Percentiles rank a stretch among this genome's conserved stretches.
Conservation (phyloP, 2,329 filamentous ascomycete genomes). For the Camillea tinctor region DNA sequence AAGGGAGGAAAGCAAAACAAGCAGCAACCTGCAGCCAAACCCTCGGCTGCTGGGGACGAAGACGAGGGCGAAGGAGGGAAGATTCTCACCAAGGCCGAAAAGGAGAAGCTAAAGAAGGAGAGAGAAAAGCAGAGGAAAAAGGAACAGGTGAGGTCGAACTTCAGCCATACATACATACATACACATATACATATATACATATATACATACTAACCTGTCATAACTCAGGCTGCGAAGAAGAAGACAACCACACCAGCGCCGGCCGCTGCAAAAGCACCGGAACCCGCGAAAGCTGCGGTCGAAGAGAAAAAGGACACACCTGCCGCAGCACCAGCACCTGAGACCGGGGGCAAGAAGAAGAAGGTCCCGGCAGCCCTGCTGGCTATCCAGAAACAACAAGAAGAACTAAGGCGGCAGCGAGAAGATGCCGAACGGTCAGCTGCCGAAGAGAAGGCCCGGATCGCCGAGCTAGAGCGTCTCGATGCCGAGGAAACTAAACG, state of each 20-base stretch:
- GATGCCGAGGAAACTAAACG: constrained; percentile 67
- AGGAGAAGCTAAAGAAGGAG: constrained; percentile 97
- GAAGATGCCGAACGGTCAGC: constrained; percentile 60
- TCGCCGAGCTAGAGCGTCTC: constrained; percentile 64
- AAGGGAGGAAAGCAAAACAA: constrained; percentile 55
- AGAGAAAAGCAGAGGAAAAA: constrained; percentile 95
- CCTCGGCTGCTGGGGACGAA: constrained; percentile 40
- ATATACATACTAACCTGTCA: constrained; percentile 29
- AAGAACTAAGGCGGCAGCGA: constrained; percentile 64
- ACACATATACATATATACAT: neutral
- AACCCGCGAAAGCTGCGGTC: constrained; percentile 52
- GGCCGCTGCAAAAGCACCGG: constrained; percentile 53
- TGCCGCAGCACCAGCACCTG: constrained; percentile 39
- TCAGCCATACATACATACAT: constrained; percentile 17
- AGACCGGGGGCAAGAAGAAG: constrained; percentile 71
- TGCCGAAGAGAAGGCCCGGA: constrained; percentile 63
- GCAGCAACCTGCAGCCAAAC: constrained; percentile 36
- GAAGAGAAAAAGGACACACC: constrained; percentile 50
- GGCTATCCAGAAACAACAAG: constrained; percentile 78
- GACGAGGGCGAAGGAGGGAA: constrained; percentile 59
- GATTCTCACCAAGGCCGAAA: constrained; percentile 95
- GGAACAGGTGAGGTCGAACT: constrained; percentile 67
- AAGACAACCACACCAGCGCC: constrained; percentile 52
- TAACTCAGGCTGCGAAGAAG: constrained; percentile 73
- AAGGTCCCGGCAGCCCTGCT: constrained; percentile 77